Percentiles rank a stretch among this genome's conserved stretches.
Conservation (phyloP, 345 rosid genomes). For the Corymbia maculata region DNA sequence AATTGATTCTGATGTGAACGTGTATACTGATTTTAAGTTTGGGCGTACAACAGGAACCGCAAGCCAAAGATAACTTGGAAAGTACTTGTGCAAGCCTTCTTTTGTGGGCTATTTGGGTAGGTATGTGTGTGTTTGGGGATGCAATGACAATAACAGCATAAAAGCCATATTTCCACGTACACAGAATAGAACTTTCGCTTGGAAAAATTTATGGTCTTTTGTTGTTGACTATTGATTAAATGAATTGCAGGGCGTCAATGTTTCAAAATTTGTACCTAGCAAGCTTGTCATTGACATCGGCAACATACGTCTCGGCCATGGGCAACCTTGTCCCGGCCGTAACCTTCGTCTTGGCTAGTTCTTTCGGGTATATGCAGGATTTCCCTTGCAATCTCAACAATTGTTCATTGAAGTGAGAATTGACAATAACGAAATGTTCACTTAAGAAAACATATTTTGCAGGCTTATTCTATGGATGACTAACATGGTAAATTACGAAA, state of each 20-base stretch:
- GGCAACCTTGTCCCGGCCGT: background rate
- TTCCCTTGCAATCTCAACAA: background rate
- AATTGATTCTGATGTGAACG: too few species aligned
- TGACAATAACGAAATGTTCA: background rate
- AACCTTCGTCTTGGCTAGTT: background rate
- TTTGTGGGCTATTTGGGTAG: conserved; percentile 27
- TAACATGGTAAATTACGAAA: background rate
- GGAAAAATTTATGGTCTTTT: background rate
- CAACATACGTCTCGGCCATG: background rate
- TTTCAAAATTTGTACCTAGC: background rate
- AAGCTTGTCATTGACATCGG: background rate
- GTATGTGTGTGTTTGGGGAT: background rate
- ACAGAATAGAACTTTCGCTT: background rate
- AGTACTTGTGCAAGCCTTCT: background rate
- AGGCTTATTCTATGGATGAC: background rate
- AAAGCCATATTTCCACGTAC: background rate
- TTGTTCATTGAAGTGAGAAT: background rate
- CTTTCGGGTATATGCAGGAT: background rate
- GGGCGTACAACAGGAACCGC: conserved; percentile 10
- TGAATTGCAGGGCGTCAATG: background rate
- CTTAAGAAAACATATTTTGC: background rate
- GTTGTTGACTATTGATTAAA: background rate
- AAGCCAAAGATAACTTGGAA: conserved; percentile 48
- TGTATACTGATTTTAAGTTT: background rate
- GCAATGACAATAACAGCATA: background rate